Evolutionary conservation across 768 basidiomycete genomes (phyloP).

Genomic region (Termitomyces sp.): DNA sequence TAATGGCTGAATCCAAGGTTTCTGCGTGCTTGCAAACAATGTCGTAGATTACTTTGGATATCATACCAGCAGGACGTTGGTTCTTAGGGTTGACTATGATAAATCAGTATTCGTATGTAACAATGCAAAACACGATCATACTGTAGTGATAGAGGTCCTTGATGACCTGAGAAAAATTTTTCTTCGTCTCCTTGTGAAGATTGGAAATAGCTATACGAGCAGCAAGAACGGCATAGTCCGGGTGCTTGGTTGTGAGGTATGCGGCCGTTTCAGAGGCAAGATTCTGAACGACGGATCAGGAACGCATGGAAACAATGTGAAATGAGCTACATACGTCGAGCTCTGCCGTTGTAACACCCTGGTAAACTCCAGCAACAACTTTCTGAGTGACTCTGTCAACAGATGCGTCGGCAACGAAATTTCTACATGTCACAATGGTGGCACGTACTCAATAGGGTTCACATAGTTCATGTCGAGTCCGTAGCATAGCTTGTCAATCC

Average conservation of each 20-base stretch:
- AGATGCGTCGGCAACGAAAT: not conserved
- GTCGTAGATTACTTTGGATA: constrained; percentile 82
- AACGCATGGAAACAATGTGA: not conserved
- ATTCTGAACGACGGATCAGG: constrained; percentile 48
- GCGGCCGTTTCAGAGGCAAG: constrained; percentile 97
- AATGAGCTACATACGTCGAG: constrained; percentile 66
- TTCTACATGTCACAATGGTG: not conserved
- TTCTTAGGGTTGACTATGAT: constrained; percentile 91
- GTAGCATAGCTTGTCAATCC: constrained; percentile 90
- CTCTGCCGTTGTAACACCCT: constrained; percentile 95
- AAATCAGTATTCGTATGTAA: not conserved
- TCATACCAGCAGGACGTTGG: constrained; percentile 80
- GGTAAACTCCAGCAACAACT: constrained; percentile 89
- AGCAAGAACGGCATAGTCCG: constrained; percentile 97
- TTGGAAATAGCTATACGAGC: constrained; percentile 99
- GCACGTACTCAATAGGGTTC: constrained; percentile 82
- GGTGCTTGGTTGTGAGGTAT: constrained; percentile 93
- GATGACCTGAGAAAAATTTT: constrained; percentile 90
- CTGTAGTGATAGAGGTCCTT: constrained; percentile 87
- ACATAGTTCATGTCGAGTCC: constrained; percentile 91
- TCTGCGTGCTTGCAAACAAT: constrained; percentile 78
- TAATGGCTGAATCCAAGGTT: constrained; percentile 85
- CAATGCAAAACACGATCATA: constrained; percentile 25
- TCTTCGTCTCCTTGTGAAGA: constrained; percentile 98
- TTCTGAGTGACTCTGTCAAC: constrained; percentile 77